These are phyloP conservation scores for Dalbergia cultrata DNA, from an alignment of 306 rosid genomes.

Conservation along the genomic window DNA sequence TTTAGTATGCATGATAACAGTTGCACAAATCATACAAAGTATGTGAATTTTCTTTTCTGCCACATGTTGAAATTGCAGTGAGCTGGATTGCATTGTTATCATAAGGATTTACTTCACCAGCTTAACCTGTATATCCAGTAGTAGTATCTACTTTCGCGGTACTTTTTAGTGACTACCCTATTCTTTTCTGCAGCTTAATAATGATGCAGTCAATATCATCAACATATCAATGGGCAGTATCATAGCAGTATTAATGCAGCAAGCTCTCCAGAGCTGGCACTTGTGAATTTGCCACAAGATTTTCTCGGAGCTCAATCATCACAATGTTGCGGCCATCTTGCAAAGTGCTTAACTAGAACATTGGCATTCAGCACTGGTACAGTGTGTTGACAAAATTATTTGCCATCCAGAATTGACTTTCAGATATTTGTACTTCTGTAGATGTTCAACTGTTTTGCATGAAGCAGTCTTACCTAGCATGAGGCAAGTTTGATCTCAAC, in stretches of 20 bases:
- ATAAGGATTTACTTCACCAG: background rate
- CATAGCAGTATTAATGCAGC: slow-evolving; percentile 90
- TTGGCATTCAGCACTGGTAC: background rate
- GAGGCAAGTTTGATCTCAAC: background rate
- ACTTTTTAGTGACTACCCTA: slow-evolving; percentile 5
- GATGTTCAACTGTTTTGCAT: slow-evolving; percentile 9
- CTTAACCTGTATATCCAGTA: slow-evolving; percentile 19
- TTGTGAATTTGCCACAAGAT: slow-evolving; percentile 41
- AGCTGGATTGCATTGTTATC: background rate
- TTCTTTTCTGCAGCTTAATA: slow-evolving; percentile 80
- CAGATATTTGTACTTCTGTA: slow-evolving; percentile 6
- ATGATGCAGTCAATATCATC: slow-evolving; percentile 87
- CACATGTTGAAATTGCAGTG: background rate
- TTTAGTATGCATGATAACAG: background rate
- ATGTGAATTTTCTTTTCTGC: slow-evolving; percentile 15
- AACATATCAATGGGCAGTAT: slow-evolving; percentile 90
- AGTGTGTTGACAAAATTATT: background rate
- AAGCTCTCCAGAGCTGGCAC: slow-evolving; percentile 59
- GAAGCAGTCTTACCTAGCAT: background rate
- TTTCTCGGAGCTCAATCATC: slow-evolving; percentile 14
- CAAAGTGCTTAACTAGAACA: slow-evolving; percentile 18
- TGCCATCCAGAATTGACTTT: slow-evolving; percentile 28
- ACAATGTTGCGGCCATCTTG: slow-evolving; percentile 8
- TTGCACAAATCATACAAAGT: slow-evolving; percentile 1
- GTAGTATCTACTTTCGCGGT: slow-evolving; percentile 6